Evolutionary conservation across 2,329 filamentous ascomycete genomes (phyloP).

Genomic region (Neospermospora avenae): DNA sequence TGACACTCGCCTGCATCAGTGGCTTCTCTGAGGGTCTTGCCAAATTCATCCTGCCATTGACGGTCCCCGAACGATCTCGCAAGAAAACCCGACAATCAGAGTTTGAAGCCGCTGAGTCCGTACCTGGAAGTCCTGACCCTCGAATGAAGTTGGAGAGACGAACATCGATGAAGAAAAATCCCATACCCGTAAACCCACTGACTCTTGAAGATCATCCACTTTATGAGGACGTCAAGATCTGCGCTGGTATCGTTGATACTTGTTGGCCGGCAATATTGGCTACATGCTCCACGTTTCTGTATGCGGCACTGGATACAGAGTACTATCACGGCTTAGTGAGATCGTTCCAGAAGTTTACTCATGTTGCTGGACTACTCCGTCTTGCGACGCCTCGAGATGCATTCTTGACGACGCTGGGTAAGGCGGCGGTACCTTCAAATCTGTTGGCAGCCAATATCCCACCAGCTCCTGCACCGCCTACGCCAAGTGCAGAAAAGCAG

Average conservation of each 20-base stretch:
- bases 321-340: slow-evolving; percentile 91
- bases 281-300: slow-evolving; percentile 92
- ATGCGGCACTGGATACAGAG: slow-evolving; percentile 85
- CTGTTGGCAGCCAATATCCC: slow-evolving; percentile 59
- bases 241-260: slow-evolving; percentile 78
- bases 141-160: slow-evolving; percentile 51
- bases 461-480: slow-evolving; percentile 43
- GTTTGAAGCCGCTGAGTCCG: slow-evolving; percentile 24
- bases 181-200: slow-evolving; percentile 81
- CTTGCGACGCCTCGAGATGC: slow-evolving; percentile 86
- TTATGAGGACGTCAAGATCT: slow-evolving; percentile 67
- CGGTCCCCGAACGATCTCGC: slow-evolving; percentile 69
- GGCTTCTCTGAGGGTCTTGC: slow-evolving; percentile 88
- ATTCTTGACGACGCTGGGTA: slow-evolving; percentile 89
- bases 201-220: slow-evolving; percentile 69
- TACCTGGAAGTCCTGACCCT: slow-evolving; percentile 19
- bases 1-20: slow-evolving; percentile 85
- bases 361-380: slow-evolving; percentile 85
- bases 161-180: slow-evolving; percentile 68
- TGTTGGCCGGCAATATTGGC: slow-evolving; percentile 97
- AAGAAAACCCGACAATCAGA: slow-evolving; percentile 39
- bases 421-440: slow-evolving; percentile 86
- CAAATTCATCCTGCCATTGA: slow-evolving; percentile 88
- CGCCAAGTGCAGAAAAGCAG: slow-evolving; percentile 47
- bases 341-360: slow-evolving; percentile 91